Evolutionary conservation across 2,329 filamentous ascomycete genomes (phyloP).

Genomic region (Venturia pyrina): DNA sequence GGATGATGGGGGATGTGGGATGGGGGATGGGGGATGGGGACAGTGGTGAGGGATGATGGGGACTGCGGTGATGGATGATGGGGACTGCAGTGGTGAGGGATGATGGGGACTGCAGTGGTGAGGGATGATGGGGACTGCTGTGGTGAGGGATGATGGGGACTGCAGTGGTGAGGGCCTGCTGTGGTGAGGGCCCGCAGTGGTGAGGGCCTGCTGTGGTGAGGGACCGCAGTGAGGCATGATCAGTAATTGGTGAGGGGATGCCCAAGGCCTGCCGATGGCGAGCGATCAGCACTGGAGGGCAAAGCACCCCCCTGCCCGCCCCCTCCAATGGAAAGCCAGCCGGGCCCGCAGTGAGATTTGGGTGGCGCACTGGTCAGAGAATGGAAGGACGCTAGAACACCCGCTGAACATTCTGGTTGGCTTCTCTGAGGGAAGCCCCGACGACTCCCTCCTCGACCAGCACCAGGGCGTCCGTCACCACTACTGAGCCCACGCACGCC

Average conservation of each 20-base stretch:
- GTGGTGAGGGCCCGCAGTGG: no score
- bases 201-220: background rate
- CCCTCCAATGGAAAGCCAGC: background rate
- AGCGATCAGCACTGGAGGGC: background rate
- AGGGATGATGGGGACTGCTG: no score
- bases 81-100: no score
- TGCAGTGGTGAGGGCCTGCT: no score
- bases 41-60: no score
- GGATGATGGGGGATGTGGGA: no score
- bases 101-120: no score
- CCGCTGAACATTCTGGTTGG: background rate
- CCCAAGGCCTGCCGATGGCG: background rate
- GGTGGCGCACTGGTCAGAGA: background rate
- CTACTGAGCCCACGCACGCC: background rate
- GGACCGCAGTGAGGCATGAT: background rate
- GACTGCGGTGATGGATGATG: no score
- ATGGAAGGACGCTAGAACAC: no score
- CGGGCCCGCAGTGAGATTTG: background rate
- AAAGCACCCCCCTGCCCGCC: no score
- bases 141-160: no score
- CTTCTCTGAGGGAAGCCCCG: background rate
- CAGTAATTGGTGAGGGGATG: background rate
- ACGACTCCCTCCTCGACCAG: background rate
- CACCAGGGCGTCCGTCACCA: background rate
- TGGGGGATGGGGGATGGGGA: no score